These are phyloP conservation scores for Penicillium taxi DNA, from an alignment of 495 filamentous ascomycete species.

Conservation along the genomic window DNA sequence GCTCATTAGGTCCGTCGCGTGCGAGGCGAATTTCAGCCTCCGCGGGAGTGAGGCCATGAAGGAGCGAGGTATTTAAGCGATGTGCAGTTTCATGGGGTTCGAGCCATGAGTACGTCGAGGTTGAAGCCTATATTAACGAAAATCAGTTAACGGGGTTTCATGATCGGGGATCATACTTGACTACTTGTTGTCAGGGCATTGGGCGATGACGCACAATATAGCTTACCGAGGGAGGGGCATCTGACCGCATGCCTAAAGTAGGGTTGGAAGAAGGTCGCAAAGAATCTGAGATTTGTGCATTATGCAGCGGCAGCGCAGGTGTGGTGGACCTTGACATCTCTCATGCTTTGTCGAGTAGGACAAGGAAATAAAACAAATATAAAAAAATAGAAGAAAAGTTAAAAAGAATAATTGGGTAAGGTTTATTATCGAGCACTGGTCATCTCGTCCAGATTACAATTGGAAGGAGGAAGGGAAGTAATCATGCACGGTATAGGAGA, in stretches of 20 bases:
- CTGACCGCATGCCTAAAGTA: slow-evolving; percentile 27
- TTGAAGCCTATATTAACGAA: slow-evolving; percentile 39
- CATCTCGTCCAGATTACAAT: slow-evolving; percentile 26
- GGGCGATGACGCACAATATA: neutral
- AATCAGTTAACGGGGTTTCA: slow-evolving; percentile 6
- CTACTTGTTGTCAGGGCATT: no score
- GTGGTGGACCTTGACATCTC: slow-evolving; percentile 55
- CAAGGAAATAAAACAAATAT: slow-evolving; percentile 9
- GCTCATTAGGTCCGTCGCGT: slow-evolving; percentile 84
- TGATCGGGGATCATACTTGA: neutral
- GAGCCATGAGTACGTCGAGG: slow-evolving; percentile 55
- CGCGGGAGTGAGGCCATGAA: slow-evolving; percentile 66
- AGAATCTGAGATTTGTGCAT: slow-evolving; percentile 33
- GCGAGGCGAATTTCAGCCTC: slow-evolving; percentile 73
- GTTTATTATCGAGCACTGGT: slow-evolving; percentile 17
- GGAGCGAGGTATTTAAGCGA: slow-evolving; percentile 73
- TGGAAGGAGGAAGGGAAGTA: slow-evolving; percentile 8
- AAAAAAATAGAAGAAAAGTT: slow-evolving; percentile 6
- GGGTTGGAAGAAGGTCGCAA: slow-evolving; percentile 30
- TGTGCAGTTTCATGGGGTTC: slow-evolving; percentile 69
- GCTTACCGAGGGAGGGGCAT: slow-evolving; percentile 30
- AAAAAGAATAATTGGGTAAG: no score
- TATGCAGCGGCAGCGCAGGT: slow-evolving; percentile 49
- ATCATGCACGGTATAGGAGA: slow-evolving; percentile 14
- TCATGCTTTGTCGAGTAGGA: slow-evolving; percentile 31